Evolutionary conservation across 495 filamentous ascomycete species (phyloP), one percentile per base, ranked within the genome.

Genomic region (Penicillium waksmanii): DNA sequence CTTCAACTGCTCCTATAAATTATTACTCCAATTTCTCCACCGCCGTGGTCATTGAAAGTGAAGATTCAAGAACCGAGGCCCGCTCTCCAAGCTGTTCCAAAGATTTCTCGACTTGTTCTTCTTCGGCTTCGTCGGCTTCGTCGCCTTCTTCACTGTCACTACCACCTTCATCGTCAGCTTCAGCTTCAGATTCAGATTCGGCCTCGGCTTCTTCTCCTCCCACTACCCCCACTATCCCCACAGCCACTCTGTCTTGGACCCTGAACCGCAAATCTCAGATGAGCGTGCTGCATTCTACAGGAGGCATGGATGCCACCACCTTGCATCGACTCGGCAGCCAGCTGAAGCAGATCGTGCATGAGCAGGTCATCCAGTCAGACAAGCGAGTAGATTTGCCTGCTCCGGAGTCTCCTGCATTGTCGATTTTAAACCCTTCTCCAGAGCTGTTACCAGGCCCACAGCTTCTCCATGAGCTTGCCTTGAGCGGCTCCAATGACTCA

Each of bases 391-490:
- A 56, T 46, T 10, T 62, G 34, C 49, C 56, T 57, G 42, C 23
- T 10, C 50, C 52, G 3, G 60, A 71, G 52, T 51, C 63, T 18
- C 61, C 70, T 47, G 59, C 44, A 25, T 62, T 87, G n/a, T 90
- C 89, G 0, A 81, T 90, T 54, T 67, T 86, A 27, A 92, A 92
- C 67, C 71, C 79, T 15, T 66, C 74, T 5, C 87, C 88, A n/a
- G 54, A 55, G 42, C 61, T 63, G 6, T 60, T 89, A 12, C 67
- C 78, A 10, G 89, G 89, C 1, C 86, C 89, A n/a, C 55, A 70
- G 33, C 73, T 90, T 13, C 78, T 92, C 6, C 89, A 92, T 67
- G 67, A 87, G n/a, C 75, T 92, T 3, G 81, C 90, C 25, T 63
- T 72, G 36, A 43, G 58, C 62, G 57, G 57, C 12, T 33, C 61